Evolutionary conservation across 306 rosid genomes (phyloP), one percentile per base, ranked within the genome.

Genomic region (Sindora glabra): DNA sequence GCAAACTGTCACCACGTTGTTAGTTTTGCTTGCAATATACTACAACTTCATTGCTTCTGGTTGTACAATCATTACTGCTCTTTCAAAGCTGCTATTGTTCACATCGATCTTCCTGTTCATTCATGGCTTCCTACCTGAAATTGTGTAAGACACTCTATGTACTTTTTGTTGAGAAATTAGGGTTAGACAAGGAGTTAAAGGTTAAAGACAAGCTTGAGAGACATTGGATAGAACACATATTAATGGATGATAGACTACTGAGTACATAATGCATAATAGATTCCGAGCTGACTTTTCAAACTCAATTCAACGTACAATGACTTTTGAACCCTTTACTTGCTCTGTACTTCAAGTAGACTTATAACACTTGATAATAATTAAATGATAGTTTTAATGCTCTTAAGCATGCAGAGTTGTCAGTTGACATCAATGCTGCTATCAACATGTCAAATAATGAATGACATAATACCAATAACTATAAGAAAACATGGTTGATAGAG

Each of bases 11-110:
- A 69, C 67, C 29, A 55, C 80, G n/a, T 73, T 89, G 70, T 46
- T 89, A 57, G 69, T 86, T 71, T 64, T 86, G 83, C 33, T 75
- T 70, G 86, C 89, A 17, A 78, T 86, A 73, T 89, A 92, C 84
- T 81, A 65, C 80, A 81, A 70, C 87, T 86, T 92, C 81, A 64
- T 89, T 75, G 85, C 85, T 53, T 59, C 99, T 19, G 82, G 69
- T 69, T 71, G 51, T 74, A 89, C 95, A 65, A 61, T 78, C 57
- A 38, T 86, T 51, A 78, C 94, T 61, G 78, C 89, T 54, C 73
- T 92, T 59, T 67, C 95, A 52, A 86, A 77, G 85, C 64, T 84
- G 70, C 90, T 92, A 25, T 56, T 88, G 76, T 76, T 64, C 42
- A 27, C 69, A 46, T 54, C 68, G 0, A 64, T 76, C 48, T 82